A percentile compares a stretch with the other conserved stretches of the same genome.
These are phyloP conservation scores for Penicillium sp. DNA, from an alignment of 2,329 filamentous ascomycete species.

Conservation along the genomic window DNA sequence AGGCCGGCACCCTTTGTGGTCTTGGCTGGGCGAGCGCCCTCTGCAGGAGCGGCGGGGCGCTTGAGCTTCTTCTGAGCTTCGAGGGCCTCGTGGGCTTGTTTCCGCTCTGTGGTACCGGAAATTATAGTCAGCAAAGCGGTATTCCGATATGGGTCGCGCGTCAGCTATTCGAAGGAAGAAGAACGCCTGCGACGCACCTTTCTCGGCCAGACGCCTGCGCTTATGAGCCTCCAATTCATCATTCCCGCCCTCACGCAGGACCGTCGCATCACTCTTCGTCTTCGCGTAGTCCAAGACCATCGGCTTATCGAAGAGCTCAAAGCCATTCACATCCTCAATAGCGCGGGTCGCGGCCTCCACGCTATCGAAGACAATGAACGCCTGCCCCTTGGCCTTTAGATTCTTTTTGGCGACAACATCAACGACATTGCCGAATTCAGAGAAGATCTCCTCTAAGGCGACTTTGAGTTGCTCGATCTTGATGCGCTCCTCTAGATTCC, in stretches of 20 bases:
- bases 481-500: slow-evolving; percentile 90
- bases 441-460: slow-evolving; percentile 75
- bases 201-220: slow-evolving; percentile 79
- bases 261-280: slow-evolving; percentile 83
- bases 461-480: slow-evolving; percentile 76
- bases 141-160: neutral
- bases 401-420: slow-evolving; percentile 89
- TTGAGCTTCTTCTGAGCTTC: slow-evolving; percentile 78
- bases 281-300: slow-evolving; percentile 83
- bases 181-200: slow-evolving; percentile 60
- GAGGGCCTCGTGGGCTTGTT: slow-evolving; percentile 78
- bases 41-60: slow-evolving; percentile 56
- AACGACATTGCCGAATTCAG: slow-evolving; percentile 81
- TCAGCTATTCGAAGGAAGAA: neutral
- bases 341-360: slow-evolving; percentile 77
- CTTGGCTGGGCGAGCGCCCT: slow-evolving; percentile 64
- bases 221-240: slow-evolving; percentile 90
- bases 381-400: slow-evolving; percentile 89
- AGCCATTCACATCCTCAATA: slow-evolving; percentile 87
- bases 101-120: slow-evolving; percentile 57
- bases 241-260: slow-evolving; percentile 69
- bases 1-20: slow-evolving; percentile 70
- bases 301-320: slow-evolving; percentile 88
- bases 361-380: slow-evolving; percentile 87
- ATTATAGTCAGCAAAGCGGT: slow-evolving; percentile 2